Evolutionary conservation across 2,329 filamentous ascomycete genomes (phyloP).

Genomic region (Cylindrodendrum hubeiense): DNA sequence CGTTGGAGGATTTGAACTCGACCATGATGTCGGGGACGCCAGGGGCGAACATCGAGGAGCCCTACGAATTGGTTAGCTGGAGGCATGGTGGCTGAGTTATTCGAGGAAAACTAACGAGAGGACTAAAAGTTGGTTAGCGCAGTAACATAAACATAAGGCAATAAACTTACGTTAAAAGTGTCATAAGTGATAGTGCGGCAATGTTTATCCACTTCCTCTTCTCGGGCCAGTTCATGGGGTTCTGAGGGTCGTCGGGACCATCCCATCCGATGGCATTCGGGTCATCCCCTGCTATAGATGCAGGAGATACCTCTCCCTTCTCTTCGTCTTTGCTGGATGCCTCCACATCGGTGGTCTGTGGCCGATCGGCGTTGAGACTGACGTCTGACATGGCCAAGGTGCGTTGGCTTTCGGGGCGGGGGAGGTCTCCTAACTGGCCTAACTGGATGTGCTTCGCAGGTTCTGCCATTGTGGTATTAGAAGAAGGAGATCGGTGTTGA

Average conservation of each 20-base stretch:
- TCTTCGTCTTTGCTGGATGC: not conserved
- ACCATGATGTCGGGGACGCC: conserved; percentile 60
- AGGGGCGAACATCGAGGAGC: conserved; percentile 48
- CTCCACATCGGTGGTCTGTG: conserved; percentile 28
- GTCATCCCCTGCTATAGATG: conserved; percentile 11
- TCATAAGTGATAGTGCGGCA: conserved; percentile 47
- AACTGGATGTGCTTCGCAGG: conserved; percentile 10
- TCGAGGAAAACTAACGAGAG: conserved; percentile 31
- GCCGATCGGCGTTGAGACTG: not conserved
- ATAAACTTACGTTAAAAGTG: conserved; percentile 41
- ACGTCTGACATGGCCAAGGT: conserved; percentile 31
- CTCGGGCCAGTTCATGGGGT: conserved; percentile 76
- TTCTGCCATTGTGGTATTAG: conserved; percentile 15
- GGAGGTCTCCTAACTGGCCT: conserved; percentile 7
- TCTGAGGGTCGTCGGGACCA: conserved; percentile 61
- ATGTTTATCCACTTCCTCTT: conserved; percentile 54
- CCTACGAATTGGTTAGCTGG: conserved; percentile 28
- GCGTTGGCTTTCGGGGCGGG: conserved; percentile 32
- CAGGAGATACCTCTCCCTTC: not conserved
- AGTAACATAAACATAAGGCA: not conserved
- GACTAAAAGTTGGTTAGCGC: conserved; percentile 31
- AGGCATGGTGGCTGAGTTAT: not conserved
- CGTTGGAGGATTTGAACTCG: conserved; percentile 54
- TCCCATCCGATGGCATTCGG: conserved; percentile 42
- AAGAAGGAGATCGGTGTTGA: not conserved